Evolutionary conservation across 1,139 yeast genomes (phyloP).

Genomic region (Diutina ranongensis): DNA sequence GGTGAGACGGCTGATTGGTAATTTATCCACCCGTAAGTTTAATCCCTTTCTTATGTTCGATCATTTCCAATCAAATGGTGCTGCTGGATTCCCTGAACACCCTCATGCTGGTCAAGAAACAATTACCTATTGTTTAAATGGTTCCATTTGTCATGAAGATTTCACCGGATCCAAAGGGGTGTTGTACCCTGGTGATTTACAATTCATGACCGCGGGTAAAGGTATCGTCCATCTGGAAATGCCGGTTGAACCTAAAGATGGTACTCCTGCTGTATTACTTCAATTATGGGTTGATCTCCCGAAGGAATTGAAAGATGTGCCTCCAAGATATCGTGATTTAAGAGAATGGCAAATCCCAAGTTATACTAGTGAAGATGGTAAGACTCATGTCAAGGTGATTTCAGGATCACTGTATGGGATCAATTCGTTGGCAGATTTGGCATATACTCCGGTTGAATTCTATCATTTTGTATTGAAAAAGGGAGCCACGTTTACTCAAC

Average conservation of each 20-base stretch:
- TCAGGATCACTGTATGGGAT: constrained; percentile 72
- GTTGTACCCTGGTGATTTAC: constrained; percentile 75
- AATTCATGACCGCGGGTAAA: constrained; percentile 90
- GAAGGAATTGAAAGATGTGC: constrained; percentile 47
- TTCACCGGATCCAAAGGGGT: constrained; percentile 79
- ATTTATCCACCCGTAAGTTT: constrained; percentile 53
- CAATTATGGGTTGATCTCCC: constrained; percentile 94
- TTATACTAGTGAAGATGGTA: constrained; percentile 30
- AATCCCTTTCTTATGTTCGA: constrained; percentile 81
- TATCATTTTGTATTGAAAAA: constrained; percentile 58
- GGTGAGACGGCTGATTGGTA: constrained; percentile 76
- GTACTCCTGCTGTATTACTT: constrained; percentile 53
- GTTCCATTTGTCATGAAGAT: constrained; percentile 83
- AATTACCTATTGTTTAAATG: constrained; percentile 60
- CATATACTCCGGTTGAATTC: constrained; percentile 75
- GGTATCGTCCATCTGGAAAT: constrained; percentile 83
- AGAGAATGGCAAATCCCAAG: constrained; percentile 60
- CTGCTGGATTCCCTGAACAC: constrained; percentile 78
- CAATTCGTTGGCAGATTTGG: constrained; percentile 62
- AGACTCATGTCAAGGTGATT: constrained; percentile 59
- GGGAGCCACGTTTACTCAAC: constrained; percentile 57
- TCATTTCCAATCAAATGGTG: constrained; percentile 43
- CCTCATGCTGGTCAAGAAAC: constrained; percentile 93
- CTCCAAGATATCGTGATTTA: constrained; percentile 76
- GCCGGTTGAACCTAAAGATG: constrained; percentile 55